Base-by-base conservation (phyloP, 768 basidiomycete genomes). In the Pleurotus sapidus region DNA sequence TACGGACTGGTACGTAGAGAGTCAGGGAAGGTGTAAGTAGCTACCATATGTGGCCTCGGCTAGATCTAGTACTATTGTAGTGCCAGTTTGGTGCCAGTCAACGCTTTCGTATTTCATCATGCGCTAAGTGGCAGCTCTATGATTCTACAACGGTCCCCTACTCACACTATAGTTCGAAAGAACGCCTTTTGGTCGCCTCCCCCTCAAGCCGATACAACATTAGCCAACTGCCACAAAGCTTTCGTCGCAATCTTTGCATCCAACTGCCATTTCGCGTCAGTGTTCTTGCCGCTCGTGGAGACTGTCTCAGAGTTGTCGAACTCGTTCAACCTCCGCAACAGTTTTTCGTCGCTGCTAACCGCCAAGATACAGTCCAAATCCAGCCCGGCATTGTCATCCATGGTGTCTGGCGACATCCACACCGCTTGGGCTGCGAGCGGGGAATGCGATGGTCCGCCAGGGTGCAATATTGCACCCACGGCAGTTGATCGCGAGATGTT, bases 401-500 rank as follows among this genome's bases (percentile, higher is more conserved):
- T 68, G 57, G 63, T 57, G 60, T 77, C 70, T 18, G 72, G 70
- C 37, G 77, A 70, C 56, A 75, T 70, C 77, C 78, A 80, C 47
- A 74, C 63, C 25, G 71, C 70, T 51, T 74, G 70, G 15, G 70
- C 68, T 15, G 70, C 66, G 24, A 76, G 60, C 23, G 71, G 66
- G 0, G 72, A 72, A 42, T 75, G 71, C 23, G 76, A 75, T 15
- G 80, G 79, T 2, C 79, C 79, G 3, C 84, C 86, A 0, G 88
- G 87, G 63, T 87, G 84, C 12, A 92, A 68, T 58, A 93, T 87
- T n/a, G 87, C 83, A 45, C 87, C 88, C 1, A 93, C 88, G 0
- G 91, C 91, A 0, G 87, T 88, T n/a, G 87, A 88, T 18, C 91
- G 84, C 8, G 89, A 92, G 61, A 91, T 84, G 61, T 90, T 88